Conservation (phyloP, 768 basidiomycete genomes). For the Tricholoma saponaceum region DNA sequence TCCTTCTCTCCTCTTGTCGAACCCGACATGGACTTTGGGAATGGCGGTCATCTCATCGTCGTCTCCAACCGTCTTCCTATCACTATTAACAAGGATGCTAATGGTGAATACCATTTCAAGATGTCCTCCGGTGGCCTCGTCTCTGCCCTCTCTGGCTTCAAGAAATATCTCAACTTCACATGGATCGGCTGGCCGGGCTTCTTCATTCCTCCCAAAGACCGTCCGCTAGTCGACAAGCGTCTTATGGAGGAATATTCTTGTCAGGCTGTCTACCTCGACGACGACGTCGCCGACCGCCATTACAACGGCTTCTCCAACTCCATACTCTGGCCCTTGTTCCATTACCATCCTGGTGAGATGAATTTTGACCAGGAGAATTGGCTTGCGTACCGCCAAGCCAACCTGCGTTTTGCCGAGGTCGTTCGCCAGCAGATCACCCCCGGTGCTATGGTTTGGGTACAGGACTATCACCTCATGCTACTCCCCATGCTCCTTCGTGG, state of each 20-base stretch:
- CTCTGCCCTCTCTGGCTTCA: conserved; percentile 94
- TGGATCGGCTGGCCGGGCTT: conserved; percentile 98
- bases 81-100: conserved; percentile 90
- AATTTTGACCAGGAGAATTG: conserved; percentile 99
- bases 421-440: conserved; percentile 75
- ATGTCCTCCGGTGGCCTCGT: conserved; percentile 99
- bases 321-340: conserved; percentile 99
- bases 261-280: conserved; percentile 96
- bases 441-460: conserved; percentile 98
- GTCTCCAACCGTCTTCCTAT: conserved; percentile 95
- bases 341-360: conserved; percentile 99
- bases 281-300: conserved; percentile 97
- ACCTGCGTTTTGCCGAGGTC: conserved; percentile 89
- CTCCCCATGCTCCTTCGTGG: conserved; percentile 93
- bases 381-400: conserved; percentile 96
- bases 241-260: conserved; percentile 95
- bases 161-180: conserved; percentile 96
- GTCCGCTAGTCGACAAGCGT: conserved; percentile 86
- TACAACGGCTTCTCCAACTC: conserved; percentile 99
- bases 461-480: conserved; percentile 97
- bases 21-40: conserved; percentile 41
- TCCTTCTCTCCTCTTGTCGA: conserved; percentile 23
- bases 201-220: conserved; percentile 90
- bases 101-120: conserved; percentile 96
- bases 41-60: conserved; percentile 79